These are phyloP conservation scores for Mycogone perniciosa DNA, from an alignment of 2,329 filamentous ascomycete genomes.

Conservation along the genomic window DNA sequence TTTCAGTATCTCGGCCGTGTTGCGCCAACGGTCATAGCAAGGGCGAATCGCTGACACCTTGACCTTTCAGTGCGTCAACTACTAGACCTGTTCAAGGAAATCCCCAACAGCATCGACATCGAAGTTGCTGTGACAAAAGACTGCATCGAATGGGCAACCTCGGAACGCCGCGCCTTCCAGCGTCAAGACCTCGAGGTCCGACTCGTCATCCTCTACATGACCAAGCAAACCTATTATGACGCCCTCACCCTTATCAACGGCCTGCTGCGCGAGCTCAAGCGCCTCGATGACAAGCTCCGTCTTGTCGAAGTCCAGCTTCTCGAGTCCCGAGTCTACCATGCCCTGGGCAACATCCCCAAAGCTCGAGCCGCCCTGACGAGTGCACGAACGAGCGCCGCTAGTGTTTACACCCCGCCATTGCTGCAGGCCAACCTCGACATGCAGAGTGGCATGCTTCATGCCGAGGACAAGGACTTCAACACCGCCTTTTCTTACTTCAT, in stretches of 20 bases:
- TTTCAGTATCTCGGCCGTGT: neutral
- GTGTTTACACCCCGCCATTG: conserved; percentile 91
- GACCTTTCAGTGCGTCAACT: conserved; percentile 76
- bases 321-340: conserved; percentile 95
- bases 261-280: conserved; percentile 92
- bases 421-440: conserved; percentile 96
- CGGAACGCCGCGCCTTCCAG: conserved; percentile 89
- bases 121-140: conserved; percentile 96
- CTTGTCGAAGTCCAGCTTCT: conserved; percentile 96
- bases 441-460: conserved; percentile 98
- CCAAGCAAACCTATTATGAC: conserved; percentile 96
- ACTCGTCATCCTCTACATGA: conserved; percentile 89
- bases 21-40: neutral
- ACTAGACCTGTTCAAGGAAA: conserved; percentile 88
- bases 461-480: conserved; percentile 98
- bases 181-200: conserved; percentile 97
- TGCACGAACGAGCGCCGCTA: conserved; percentile 89
- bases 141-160: conserved; percentile 98
- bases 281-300: conserved; percentile 95
- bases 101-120: conserved; percentile 89
- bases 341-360: conserved; percentile 92
- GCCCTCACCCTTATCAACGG: conserved; percentile 94
- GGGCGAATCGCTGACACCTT: neutral
- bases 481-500: conserved; percentile 99
- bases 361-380: conserved; percentile 90